phyloP scores from a whole-genome alignment of 2,329 filamentous ascomycete genomes.

The Neodidymelliopsis sp. region DNA sequence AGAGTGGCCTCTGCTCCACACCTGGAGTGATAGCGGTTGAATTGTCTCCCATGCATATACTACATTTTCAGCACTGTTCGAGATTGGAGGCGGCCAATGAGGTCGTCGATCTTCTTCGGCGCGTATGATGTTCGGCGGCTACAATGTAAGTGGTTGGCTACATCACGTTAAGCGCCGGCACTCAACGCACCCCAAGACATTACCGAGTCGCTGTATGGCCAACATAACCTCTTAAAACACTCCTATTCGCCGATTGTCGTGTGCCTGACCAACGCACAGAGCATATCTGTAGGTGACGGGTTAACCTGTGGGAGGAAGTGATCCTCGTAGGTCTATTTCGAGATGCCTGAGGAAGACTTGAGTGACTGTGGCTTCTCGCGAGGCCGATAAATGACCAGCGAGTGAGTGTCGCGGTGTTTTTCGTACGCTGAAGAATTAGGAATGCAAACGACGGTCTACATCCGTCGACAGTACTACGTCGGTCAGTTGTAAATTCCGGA shows the following conservation, averaged over 20 bases:
- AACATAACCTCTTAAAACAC: constrained; percentile 18
- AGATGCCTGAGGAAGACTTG: constrained; percentile 22
- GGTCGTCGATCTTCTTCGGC: constrained; percentile 37
- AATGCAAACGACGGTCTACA: too few relatives aligned
- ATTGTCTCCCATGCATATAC: constrained; percentile 42
- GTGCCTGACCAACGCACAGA: constrained; percentile 41
- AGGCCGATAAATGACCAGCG: constrained; percentile 5
- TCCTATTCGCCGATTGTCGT: constrained; percentile 38
- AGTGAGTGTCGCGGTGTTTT: constrained; percentile 1
- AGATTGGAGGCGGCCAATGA: constrained; percentile 43
- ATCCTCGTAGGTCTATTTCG: constrained; percentile 46
- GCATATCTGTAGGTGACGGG: constrained; percentile 44
- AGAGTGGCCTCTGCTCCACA: constrained; percentile 22
- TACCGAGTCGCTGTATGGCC: constrained; percentile 30
- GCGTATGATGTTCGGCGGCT: constrained; percentile 45
- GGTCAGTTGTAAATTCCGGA: too few relatives aligned
- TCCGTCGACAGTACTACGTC: too few relatives aligned
- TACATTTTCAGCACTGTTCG: constrained; percentile 37
- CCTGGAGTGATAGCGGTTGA: constrained; percentile 44
- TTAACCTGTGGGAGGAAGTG: constrained; percentile 31
- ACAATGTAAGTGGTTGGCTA: constrained; percentile 47
- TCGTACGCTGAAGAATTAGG: too few relatives aligned
- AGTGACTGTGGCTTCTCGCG: constrained; percentile 17
- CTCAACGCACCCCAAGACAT: constrained; percentile 38
- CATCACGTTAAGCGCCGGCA: constrained; percentile 46